phyloP scores from a whole-genome alignment of 75 land plant genomes.

The Pseudotsuga menziesii region DNA sequence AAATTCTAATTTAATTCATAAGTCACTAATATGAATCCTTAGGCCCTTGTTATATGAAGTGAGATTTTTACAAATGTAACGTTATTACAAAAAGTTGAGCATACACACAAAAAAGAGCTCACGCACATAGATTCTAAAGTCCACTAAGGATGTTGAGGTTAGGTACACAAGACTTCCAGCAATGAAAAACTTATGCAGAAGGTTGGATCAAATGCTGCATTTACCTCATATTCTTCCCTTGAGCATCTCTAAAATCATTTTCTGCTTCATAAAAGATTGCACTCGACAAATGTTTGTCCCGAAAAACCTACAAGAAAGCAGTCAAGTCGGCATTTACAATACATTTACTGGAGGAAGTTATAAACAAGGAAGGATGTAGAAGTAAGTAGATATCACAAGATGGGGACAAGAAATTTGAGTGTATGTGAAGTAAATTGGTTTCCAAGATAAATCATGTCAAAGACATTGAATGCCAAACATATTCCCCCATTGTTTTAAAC shows the following conservation, averaged over 20 bases:
- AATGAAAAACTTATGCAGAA: neutral
- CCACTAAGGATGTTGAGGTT: neutral
- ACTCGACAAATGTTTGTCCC: constrained; percentile 31
- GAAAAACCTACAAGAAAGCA: constrained; percentile 21
- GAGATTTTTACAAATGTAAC: no score
- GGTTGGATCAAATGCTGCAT: neutral
- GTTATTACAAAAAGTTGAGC: no score
- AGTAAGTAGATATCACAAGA: neutral
- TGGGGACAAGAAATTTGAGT: neutral
- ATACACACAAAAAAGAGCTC: neutral
- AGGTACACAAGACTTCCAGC: neutral
- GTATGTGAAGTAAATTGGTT: neutral
- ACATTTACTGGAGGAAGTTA: neutral
- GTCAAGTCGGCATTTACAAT: neutral
- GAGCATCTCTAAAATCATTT: constrained; percentile 24
- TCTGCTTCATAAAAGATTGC: constrained; percentile 34
- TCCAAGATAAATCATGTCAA: neutral
- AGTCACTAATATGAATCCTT: no score
- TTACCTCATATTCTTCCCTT: constrained; percentile 43
- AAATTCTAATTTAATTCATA: no score
- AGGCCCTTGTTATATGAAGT: no score
- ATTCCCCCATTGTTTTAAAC: no score
- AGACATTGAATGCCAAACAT: no score
- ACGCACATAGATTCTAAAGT: neutral
- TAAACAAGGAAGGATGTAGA: neutral